Percentiles rank a stretch among this genome's conserved stretches.
phyloP scores from a whole-genome alignment of 768 basidiomycete genomes.

The Auricularia heimuer region DNA sequence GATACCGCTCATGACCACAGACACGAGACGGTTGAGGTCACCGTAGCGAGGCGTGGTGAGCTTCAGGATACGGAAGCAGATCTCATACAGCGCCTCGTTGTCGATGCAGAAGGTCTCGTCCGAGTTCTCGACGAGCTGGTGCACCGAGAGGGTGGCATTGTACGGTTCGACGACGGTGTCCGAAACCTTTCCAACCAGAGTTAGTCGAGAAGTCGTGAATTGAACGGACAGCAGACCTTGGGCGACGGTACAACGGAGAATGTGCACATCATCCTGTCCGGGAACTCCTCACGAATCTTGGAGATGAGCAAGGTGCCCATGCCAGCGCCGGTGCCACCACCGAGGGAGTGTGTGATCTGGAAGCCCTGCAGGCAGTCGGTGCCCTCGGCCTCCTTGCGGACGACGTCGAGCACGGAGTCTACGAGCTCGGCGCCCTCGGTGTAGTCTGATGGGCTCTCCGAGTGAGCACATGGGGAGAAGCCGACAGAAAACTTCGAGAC shows the following conservation, averaged over 20 bases:
- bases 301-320: slow-evolving; percentile 99
- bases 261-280: slow-evolving; percentile 99
- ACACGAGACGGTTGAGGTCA: slow-evolving; percentile 96
- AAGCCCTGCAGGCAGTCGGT: slow-evolving; percentile 98
- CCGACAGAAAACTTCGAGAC: slow-evolving; percentile 26
- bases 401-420: slow-evolving; percentile 94
- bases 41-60: slow-evolving; percentile 92
- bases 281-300: slow-evolving; percentile 98
- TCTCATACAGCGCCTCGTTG: slow-evolving; percentile 98
- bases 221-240: slow-evolving; percentile 38
- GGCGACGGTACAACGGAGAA: slow-evolving; percentile 98
- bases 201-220: not conserved
- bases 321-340: slow-evolving; percentile 99
- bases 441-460: slow-evolving; percentile 46
- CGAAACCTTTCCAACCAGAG: slow-evolving; percentile 40
- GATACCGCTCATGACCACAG: slow-evolving; percentile 97
- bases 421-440: slow-evolving; percentile 97
- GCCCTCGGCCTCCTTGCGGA: slow-evolving; percentile 96
- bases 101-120: slow-evolving; percentile 99
- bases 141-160: slow-evolving; percentile 96
- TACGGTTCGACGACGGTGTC: slow-evolving; percentile 99
- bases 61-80: slow-evolving; percentile 97
- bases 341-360: slow-evolving; percentile 97
- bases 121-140: slow-evolving; percentile 98
- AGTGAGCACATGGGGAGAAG: slow-evolving; percentile 11